Evolutionary conservation across 805 yeast genomes (phyloP), one percentile per base, ranked within the genome.

Genomic region (Blastobotrys terrestris): DNA sequence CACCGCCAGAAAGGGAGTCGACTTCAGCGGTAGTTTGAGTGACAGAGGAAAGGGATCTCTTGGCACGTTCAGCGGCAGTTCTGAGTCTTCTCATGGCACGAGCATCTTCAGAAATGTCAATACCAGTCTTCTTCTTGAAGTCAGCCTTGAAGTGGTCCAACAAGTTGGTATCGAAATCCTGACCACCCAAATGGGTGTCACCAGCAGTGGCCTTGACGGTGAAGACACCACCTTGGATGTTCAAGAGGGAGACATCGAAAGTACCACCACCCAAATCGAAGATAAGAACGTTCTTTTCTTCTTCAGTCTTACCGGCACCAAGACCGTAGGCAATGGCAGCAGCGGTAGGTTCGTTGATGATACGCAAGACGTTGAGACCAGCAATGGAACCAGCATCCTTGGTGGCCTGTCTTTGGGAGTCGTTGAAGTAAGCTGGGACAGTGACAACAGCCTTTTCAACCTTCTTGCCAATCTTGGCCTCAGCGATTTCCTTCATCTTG

Each of bases 111-210:
- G 95, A 83, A 73, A 92, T 82, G 77, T 92, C 97, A 72, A 79
- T 77, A 78, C 91, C 91, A 70, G 91, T 81, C 86, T 92, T 91
- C 84, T 90, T 87, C 82, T 85, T 82, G 89, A 92, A 92, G 72
- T 91, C 97, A 67, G 83, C 80, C 77, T 84, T 83, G 84, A 92
- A 92, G 81, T 83, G 88, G 76, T 83, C 92, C 64, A 91, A 86
- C 72, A 92, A 80, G 85, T 91, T 87, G 80, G 90, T 85, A 78
- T 91, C 98, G 76, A 91, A 91, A 78, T 91, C 98, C 81, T 91
- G 96, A 83, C 98, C 98, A 83, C 98, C 98, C 78, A 91, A 85
- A 78, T 91, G 98, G 66, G 98, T 91, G 79, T 91, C 97, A 88
- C 98, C 98, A 67, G 97, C 96, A 63, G 97, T 89, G 65, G 96